Percentiles rank a stretch among this genome's conserved stretches.
Evolutionary conservation across 257 asterid species (phyloP).

Genomic region (Galeopsis tetrahit): DNA sequence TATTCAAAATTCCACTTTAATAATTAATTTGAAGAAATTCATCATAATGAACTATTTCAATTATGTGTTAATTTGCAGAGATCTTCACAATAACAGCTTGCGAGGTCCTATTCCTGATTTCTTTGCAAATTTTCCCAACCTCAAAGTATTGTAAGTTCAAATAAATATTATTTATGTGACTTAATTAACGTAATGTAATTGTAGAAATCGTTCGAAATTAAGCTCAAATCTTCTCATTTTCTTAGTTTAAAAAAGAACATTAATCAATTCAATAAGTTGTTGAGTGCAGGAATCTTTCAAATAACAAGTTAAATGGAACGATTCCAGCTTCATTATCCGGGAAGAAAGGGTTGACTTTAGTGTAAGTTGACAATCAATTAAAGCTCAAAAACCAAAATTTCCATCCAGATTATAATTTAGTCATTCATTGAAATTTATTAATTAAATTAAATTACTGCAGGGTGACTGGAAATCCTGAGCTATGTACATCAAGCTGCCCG

Average conservation of each 20-base stretch:
- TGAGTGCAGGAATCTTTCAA: constrained; percentile 24
- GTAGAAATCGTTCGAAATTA: too few species aligned
- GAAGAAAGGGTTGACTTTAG: background rate
- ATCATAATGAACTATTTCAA: too few species aligned
- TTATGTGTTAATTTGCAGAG: constrained; percentile 12
- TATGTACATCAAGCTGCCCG: constrained; percentile 26
- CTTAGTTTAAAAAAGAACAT: too few species aligned
- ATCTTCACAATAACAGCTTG: constrained; percentile 23
- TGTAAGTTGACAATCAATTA: background rate
- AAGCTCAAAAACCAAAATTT: background rate
- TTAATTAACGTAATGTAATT: too few species aligned
- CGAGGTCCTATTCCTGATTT: constrained; percentile 28
- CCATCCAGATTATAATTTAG: background rate
- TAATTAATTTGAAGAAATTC: too few species aligned
- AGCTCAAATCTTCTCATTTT: too few species aligned
- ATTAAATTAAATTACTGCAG: background rate
- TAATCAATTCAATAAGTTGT: too few species aligned
- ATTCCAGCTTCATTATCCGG: constrained; percentile 23
- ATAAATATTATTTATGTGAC: too few species aligned
- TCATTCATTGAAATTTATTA: background rate
- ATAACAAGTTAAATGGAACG: constrained; percentile 15
- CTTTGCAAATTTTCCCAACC: constrained; percentile 18
- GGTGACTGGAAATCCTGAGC: constrained; percentile 26
- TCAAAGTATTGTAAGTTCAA: constrained; percentile 22
- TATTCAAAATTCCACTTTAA: background rate